Conservation (phyloP, 148 eudicot species). For the Gaultheria prostrata region DNA sequence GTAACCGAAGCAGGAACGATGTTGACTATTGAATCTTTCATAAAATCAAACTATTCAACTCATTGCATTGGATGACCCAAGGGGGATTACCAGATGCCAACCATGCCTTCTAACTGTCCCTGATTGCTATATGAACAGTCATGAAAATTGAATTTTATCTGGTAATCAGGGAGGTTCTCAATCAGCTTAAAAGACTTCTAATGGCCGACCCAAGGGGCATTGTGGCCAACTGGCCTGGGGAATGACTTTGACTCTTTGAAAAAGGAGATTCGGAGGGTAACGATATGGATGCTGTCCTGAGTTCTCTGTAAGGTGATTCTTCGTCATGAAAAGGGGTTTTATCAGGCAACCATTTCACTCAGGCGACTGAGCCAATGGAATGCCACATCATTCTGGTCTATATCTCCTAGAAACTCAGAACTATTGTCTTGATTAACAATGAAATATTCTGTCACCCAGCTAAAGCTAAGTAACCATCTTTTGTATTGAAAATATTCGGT, state of each 20-base stretch:
- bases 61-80: background rate
- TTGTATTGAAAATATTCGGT: background rate
- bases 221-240: background rate
- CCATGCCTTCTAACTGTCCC: background rate
- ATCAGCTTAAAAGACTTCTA: constrained; percentile 5
- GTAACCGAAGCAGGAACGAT: background rate
- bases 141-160: background rate
- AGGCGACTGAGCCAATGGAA: background rate
- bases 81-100: background rate
- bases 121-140: background rate
- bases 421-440: background rate
- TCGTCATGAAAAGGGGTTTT: background rate
- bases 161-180: background rate
- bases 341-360: background rate
- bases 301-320: constrained; percentile 2
- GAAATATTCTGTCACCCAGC: background rate
- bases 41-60: background rate
- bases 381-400: background rate
- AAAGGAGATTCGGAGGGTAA: background rate
- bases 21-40: background rate
- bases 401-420: background rate
- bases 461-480: background rate
- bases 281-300: background rate
- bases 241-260: background rate
- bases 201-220: background rate